Evolutionary conservation across 257 asterid species (phyloP), one percentile per base, ranked within the genome.

Genomic region (Jacaranda copaia): DNA sequence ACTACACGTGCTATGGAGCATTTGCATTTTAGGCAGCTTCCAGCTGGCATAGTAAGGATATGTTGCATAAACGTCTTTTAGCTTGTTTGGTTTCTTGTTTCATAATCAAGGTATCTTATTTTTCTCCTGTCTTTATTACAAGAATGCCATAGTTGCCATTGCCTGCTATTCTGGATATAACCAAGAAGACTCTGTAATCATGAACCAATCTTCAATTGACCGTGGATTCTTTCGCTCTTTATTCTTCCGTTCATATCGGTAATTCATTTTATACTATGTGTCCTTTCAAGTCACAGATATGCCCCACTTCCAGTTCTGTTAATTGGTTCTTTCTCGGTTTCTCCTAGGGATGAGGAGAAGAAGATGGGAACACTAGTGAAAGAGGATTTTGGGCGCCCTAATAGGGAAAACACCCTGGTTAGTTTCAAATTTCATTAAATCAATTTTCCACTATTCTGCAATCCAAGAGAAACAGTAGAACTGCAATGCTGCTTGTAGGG

Each of bases 1-100:
- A 95, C 98, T 18, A 95, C 97, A 25, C 91, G 97, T 49, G 99
- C 99, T 53, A 95, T 95, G 99, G 99, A 95, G 89, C 99, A 95
- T 80, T 87, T 94, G 87, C 98, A 94, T 86, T 94, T 94, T 70
- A 84, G 97, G 92, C 98, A 92, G 85, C 87, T 95, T 46, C 99
- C 99, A 66, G 99, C 99, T 12, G 98, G 99, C 73, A 95, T 95
- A 25, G 32, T 25, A 86, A 93, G 96, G 98, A 91, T 76, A 88
- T 97, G 14, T 76, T 93, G 84, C 94, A 94, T 64, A 91, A 93
- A 79, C 96, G 91, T 46, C 97, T 93, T 42, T 93, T 93, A 93
- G 77, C 98, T 97, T 63, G 97, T 91, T 79, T 91, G 91, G 82
- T 96, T 97, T 73, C 98, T 91, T 56, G 96, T 93, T 63, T 91